A percentile compares a stretch with the other conserved stretches of the same genome.
Evolutionary conservation across 495 filamentous ascomycete species (phyloP).

Genomic region (Hyphodiscus hymeniophilus): DNA sequence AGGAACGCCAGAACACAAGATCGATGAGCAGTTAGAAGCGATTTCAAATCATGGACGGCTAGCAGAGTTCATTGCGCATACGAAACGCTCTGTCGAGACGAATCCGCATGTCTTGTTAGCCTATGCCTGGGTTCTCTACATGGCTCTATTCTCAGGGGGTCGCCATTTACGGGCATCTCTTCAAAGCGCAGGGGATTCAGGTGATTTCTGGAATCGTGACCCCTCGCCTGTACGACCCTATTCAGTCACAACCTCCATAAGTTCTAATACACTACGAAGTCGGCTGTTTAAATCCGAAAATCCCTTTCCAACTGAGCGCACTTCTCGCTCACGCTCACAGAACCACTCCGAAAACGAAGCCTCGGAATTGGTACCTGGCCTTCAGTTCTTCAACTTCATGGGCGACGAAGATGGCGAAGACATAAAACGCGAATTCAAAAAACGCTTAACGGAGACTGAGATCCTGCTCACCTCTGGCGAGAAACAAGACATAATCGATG

Average conservation of each 20-base stretch:
- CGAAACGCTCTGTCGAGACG: conserved; percentile 18
- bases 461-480: conserved; percentile 32
- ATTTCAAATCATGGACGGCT: conserved; percentile 10
- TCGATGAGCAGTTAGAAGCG: conserved; percentile 12
- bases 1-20: conserved; percentile 3
- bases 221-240: conserved; percentile 12
- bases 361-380: conserved; percentile 6
- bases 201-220: conserved; percentile 33
- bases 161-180: conserved; percentile 42
- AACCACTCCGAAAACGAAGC: conserved; percentile 1
- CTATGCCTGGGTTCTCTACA: conserved; percentile 52
- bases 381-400: conserved; percentile 28
- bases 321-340: neutral
- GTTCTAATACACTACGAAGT: neutral
- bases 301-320: neutral
- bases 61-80: conserved; percentile 26
- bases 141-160: conserved; percentile 51
- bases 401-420: conserved; percentile 30
- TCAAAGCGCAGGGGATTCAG: conserved; percentile 29
- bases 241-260: neutral
- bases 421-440: conserved; percentile 32
- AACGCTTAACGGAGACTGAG: conserved; percentile 30
- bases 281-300: too few relatives aligned
- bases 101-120: conserved; percentile 47
- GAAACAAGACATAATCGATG: conserved; percentile 37